Conservation (phyloP, 805 yeast genomes). For the Suhomyces sp. region DNA sequence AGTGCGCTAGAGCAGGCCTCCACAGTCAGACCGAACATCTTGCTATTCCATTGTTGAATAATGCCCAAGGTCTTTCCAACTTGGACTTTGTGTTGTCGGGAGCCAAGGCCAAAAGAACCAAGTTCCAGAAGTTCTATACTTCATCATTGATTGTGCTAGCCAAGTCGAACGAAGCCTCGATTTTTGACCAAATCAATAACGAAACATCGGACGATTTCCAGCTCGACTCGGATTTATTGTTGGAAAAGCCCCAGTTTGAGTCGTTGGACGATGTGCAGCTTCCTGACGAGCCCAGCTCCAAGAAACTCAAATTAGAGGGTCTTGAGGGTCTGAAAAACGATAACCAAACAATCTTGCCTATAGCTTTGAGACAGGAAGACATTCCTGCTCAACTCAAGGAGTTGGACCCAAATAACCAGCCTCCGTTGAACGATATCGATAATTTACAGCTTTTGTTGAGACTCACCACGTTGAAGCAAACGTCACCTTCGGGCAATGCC, state of each 20-base stretch:
- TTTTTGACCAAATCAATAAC: constrained; percentile 18
- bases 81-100: constrained; percentile 75
- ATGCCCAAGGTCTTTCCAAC: constrained; percentile 57
- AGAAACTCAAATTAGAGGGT: constrained; percentile 39
- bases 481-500: constrained; percentile 68
- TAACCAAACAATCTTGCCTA: constrained; percentile 52
- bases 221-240: constrained; percentile 70
- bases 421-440: constrained; percentile 67
- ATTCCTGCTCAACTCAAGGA: constrained; percentile 53
- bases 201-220: constrained; percentile 53
- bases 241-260: constrained; percentile 74
- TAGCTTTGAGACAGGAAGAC: constrained; percentile 57
- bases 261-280: constrained; percentile 48
- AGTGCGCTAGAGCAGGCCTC: constrained; percentile 60
- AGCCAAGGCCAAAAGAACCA: constrained; percentile 83
- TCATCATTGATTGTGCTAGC: constrained; percentile 79
- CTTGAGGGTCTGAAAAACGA: constrained; percentile 15
- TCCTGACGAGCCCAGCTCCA: constrained; percentile 31
- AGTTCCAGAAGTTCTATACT: constrained; percentile 68
- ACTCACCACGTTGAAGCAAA: constrained; percentile 57
- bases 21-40: constrained; percentile 64
- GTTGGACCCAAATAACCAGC: constrained; percentile 81
- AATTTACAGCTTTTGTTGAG: constrained; percentile 70
- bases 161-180: constrained; percentile 35
- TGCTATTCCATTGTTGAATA: constrained; percentile 50